Conservation (phyloP, 1,284 basidiomycete genomes). For the Moesziomyces sp. region DNA sequence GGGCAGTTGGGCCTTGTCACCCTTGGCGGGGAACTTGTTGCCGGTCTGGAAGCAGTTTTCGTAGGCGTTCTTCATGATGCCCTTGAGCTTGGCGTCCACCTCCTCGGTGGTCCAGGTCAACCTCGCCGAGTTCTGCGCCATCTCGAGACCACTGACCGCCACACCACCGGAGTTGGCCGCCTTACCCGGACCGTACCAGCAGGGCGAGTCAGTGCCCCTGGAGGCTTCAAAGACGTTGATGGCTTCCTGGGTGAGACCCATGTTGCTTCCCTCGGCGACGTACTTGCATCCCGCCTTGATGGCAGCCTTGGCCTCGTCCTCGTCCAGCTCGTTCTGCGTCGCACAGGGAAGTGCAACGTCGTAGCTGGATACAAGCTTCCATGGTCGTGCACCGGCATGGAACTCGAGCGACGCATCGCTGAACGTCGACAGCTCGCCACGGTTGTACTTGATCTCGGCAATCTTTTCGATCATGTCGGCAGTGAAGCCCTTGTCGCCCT, state of each 20-base stretch:
- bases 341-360: conserved; percentile 82
- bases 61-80: conserved; percentile 80
- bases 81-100: conserved; percentile 79
- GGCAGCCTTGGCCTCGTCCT: conserved; percentile 78
- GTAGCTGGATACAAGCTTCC: conserved; percentile 75
- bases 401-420: conserved; percentile 43
- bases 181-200: conserved; percentile 59
- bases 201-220: conserved; percentile 64
- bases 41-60: conserved; percentile 75
- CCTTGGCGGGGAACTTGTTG: conserved; percentile 74
- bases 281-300: conserved; percentile 78
- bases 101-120: conserved; percentile 76
- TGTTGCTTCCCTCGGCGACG: conserved; percentile 81
- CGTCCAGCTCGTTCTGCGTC: conserved; percentile 81
- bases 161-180: conserved; percentile 67
- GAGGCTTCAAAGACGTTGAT: conserved; percentile 79
- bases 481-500: conserved; percentile 69
- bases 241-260: conserved; percentile 72
- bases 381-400: conserved; percentile 73
- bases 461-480: conserved; percentile 68
- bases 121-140: conserved; percentile 76
- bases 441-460: conserved; percentile 75
- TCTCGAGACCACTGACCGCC: conserved; percentile 78
- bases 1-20: conserved; percentile 69
- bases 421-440: conserved; percentile 70